Evolutionary conservation across 129 eudicot genomes (phyloP).

Genomic region (Pulicaria dysenterica): DNA sequence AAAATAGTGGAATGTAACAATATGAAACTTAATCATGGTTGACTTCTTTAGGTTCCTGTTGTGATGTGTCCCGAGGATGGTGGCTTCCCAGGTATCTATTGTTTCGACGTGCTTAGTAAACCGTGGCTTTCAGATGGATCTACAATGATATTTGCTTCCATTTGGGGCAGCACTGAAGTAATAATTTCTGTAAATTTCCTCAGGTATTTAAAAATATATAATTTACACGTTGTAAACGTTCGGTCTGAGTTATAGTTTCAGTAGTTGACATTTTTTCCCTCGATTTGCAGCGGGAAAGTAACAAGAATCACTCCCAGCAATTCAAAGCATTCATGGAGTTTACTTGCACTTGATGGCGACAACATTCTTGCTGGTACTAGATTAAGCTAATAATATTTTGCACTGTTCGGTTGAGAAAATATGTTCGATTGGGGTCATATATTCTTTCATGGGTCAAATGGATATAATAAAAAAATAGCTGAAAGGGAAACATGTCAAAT

Average conservation of each 20-base stretch:
- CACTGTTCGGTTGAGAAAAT: slow-evolving; percentile 11
- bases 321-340: slow-evolving; percentile 76
- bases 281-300: slow-evolving; percentile 71
- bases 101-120: slow-evolving; percentile 43
- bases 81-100: slow-evolving; percentile 91
- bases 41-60: slow-evolving; percentile 66
- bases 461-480: no score
- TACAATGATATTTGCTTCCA: slow-evolving; percentile 78
- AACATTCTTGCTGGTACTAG: slow-evolving; percentile 74
- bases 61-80: slow-evolving; percentile 89
- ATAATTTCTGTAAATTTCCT: slow-evolving; percentile 69
- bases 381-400: slow-evolving; percentile 1
- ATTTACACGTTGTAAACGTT: background rate
- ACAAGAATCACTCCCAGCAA: slow-evolving; percentile 70
- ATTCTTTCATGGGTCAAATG: no score
- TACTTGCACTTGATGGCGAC: slow-evolving; percentile 76
- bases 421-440: no score
- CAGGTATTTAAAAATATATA: slow-evolving; percentile 51
- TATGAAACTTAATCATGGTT: slow-evolving; percentile 1
- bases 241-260: slow-evolving; percentile 5
- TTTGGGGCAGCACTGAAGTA: slow-evolving; percentile 82
- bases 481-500: slow-evolving; percentile 3
- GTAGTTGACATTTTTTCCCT: slow-evolving; percentile 18
- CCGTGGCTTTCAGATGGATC: slow-evolving; percentile 98
- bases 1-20: no score